phyloP scores from a whole-genome alignment of 1,284 basidiomycete genomes.

The Cutaneotrichosporon curvatum region DNA sequence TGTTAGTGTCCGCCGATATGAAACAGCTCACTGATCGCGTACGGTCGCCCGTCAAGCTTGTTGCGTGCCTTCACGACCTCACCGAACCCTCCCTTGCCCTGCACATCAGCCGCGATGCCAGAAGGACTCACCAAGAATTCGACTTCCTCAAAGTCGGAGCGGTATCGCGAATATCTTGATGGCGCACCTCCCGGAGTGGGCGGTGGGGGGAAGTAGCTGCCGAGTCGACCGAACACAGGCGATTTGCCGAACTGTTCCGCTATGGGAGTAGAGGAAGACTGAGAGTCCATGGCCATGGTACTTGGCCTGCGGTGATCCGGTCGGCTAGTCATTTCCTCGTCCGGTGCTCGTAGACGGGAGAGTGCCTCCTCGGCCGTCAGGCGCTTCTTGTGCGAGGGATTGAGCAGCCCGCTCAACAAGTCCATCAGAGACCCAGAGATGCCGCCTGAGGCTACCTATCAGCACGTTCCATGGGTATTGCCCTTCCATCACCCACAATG shows the following conservation, averaged over 20 bases:
- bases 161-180: slow-evolving; percentile 36
- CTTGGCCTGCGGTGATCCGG: no score
- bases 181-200: slow-evolving; percentile 6
- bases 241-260: slow-evolving; percentile 24
- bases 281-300: no score
- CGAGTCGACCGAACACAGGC: slow-evolving; percentile 20
- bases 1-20: slow-evolving; percentile 1
- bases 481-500: slow-evolving; percentile 26
- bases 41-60: slow-evolving; percentile 52
- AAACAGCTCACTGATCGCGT: slow-evolving; percentile 44
- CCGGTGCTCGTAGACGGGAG: slow-evolving; percentile 19
- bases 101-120: slow-evolving; percentile 1
- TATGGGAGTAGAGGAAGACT: no score
- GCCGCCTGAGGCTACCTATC: slow-evolving; percentile 18
- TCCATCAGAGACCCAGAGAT: slow-evolving; percentile 29
- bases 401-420: slow-evolving; percentile 33
- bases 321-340: slow-evolving; percentile 22
- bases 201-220: slow-evolving; percentile 21
- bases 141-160: slow-evolving; percentile 46
- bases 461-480: not conserved
- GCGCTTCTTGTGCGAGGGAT: slow-evolving; percentile 36
- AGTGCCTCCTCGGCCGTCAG: slow-evolving; percentile 40
- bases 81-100: slow-evolving; percentile 89
- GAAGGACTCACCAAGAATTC: slow-evolving; percentile 39
- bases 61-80: slow-evolving; percentile 90